phyloP scores from a whole-genome alignment of 495 filamentous ascomycete genomes.

The Penicillium simplicissimum region DNA sequence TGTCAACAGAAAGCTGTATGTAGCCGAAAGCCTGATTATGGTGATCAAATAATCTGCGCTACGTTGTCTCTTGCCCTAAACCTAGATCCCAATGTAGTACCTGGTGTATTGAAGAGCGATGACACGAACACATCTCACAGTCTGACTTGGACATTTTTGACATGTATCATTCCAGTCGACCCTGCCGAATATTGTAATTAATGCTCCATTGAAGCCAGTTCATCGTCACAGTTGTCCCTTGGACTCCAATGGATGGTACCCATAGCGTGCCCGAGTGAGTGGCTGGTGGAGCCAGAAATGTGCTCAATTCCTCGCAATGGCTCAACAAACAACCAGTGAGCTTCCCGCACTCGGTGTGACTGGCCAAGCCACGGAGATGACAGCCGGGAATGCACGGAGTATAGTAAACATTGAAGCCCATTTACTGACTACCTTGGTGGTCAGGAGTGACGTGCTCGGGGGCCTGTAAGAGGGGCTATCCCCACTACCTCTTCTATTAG shows the following conservation, averaged over 20 bases:
- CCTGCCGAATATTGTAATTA: too few relatives aligned
- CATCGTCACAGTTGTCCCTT: too few relatives aligned
- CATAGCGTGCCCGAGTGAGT: neutral
- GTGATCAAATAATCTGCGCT: neutral
- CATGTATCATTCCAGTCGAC: too few relatives aligned
- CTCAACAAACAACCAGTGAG: neutral
- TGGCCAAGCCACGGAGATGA: neutral
- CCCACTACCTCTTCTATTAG: neutral
- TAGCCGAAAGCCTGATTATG: neutral
- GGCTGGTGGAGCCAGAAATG: conserved; percentile 19
- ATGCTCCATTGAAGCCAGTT: too few relatives aligned
- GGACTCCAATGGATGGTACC: too few relatives aligned
- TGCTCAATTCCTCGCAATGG: conserved; percentile 24
- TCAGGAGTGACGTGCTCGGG: neutral
- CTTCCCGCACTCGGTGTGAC: neutral
- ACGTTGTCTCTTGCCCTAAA: too few relatives aligned
- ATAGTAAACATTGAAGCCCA: neutral
- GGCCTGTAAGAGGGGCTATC: conserved; percentile 9
- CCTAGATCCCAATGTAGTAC: too few relatives aligned
- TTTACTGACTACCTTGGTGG: conserved; percentile 17
- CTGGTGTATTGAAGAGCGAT: too few relatives aligned
- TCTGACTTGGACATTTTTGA: too few relatives aligned
- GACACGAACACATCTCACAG: too few relatives aligned
- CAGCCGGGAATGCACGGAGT: neutral
- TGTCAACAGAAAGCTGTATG: neutral